Evolutionary conservation across 768 basidiomycete genomes (phyloP).

Genomic region (Macrolepiota dolichaula): DNA sequence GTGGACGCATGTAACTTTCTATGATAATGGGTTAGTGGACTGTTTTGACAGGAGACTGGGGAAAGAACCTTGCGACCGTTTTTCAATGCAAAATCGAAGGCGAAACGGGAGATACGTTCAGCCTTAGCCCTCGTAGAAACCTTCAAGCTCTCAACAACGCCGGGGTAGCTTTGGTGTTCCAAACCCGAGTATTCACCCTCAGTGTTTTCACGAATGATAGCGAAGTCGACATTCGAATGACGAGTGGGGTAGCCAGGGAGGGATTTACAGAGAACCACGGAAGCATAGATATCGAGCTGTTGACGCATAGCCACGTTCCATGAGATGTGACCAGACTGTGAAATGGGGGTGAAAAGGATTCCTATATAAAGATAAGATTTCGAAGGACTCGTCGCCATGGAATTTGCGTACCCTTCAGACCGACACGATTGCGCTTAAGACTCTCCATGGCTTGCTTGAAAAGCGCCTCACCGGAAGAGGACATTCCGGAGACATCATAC

Average conservation of each 20-base stretch:
- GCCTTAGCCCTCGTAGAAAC: slow-evolving; percentile 94
- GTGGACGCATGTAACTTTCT: slow-evolving; percentile 99
- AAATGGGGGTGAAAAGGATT: slow-evolving; percentile 97
- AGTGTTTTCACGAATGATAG: slow-evolving; percentile 99
- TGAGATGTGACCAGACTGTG: slow-evolving; percentile 93
- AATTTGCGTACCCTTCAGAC: slow-evolving; percentile 79
- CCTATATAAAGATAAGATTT: slow-evolving; percentile 44
- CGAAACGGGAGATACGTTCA: slow-evolving; percentile 94
- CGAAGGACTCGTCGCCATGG: neutral
- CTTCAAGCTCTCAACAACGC: slow-evolving; percentile 97
- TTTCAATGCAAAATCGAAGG: slow-evolving; percentile 98
- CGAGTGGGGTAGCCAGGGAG: slow-evolving; percentile 95
- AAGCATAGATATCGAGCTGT: slow-evolving; percentile 98
- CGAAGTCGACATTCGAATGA: slow-evolving; percentile 96
- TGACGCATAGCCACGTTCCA: slow-evolving; percentile 99
- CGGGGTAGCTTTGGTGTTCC: slow-evolving; percentile 97
- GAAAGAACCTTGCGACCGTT: slow-evolving; percentile 86
- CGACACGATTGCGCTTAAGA: slow-evolving; percentile 95
- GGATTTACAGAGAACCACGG: slow-evolving; percentile 97
- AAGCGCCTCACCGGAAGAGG: slow-evolving; percentile 87
- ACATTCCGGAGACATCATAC: slow-evolving; percentile 96
- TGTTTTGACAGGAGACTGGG: neutral
- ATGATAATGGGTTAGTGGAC: slow-evolving; percentile 12
- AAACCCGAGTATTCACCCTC: slow-evolving; percentile 99
- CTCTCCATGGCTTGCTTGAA: slow-evolving; percentile 99